Base-by-base conservation (phyloP, 805 yeast species). In the Candida taoyuanica region DNA sequence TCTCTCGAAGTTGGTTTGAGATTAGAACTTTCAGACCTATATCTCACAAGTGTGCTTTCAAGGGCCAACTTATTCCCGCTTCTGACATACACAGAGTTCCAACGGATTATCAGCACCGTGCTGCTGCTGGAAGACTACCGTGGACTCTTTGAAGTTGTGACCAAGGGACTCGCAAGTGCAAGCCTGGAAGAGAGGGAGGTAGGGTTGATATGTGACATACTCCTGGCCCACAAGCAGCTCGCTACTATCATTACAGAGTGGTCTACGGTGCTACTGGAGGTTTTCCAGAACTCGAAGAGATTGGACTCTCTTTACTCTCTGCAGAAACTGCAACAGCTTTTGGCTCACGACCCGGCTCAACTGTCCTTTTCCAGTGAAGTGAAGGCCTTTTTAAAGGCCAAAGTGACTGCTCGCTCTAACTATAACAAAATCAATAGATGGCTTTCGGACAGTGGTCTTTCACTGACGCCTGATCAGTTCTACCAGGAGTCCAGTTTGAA, bases 81-180 rank as follows among this genome's bases (percentile, higher is more conserved):
- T 32, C 47, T 61, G 33, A 63, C 66, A 7, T 64, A 65, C 40
- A 63, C 58, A 17, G 67, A 64, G 40, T 53, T 62, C 24, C 50
- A 48, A 27, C 33, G 37, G 6, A 43, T 46, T 15, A 26, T 51
- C 11, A 42, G 39, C 33, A 43, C 43, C 4, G 34, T 49, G 6
- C 7, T 40, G 4, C 13, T 36, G 13, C 23, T 52, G 9, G 39
- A 33, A n/a, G 65, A 31, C 49, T 58, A 31, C 52, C 57, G 39
- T 53, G 63, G 48, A 48, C 60, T 46, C 6, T 24, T 37, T 7
- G 39, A 18, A 1, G 36, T 52, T 14, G 18, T 51, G 2, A 12
- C 33, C 6, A 47, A 39, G 15, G 47, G 53, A 5, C 25, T 50
- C 25, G 48, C 46, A 26, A 49, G 54, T 31, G 27, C 35, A 9